phyloP scores from a whole-genome alignment of 345 rosid species.

The Syzygium oleosum region DNA sequence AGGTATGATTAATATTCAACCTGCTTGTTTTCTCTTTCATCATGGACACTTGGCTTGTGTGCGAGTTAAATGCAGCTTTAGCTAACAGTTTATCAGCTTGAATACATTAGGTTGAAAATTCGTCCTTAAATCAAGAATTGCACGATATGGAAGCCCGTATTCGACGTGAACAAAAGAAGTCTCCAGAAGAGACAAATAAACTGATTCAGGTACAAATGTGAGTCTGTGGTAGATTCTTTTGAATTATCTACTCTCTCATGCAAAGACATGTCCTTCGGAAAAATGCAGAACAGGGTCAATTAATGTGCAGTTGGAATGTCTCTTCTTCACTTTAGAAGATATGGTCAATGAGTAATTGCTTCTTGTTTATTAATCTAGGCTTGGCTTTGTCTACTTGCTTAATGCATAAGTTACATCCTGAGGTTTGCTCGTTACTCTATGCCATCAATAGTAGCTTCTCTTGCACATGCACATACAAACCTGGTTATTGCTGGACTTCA shows the following conservation, averaged over 20 bases:
- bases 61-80: not conserved
- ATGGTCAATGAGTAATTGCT: not conserved
- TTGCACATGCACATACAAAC: not conserved
- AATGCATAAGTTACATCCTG: not conserved
- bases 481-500: not conserved
- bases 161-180: constrained; percentile 85
- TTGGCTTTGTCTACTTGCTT: not conserved
- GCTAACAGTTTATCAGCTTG: constrained; percentile 7
- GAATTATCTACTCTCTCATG: not conserved
- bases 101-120: constrained; percentile 65
- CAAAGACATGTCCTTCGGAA: not conserved
- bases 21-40: constrained; percentile 1
- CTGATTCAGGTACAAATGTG: constrained; percentile 61
- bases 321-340: not conserved
- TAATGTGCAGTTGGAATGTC: not conserved
- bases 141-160: constrained; percentile 86
- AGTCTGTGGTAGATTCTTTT: not conserved
- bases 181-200: constrained; percentile 89
- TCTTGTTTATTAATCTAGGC: not conserved
- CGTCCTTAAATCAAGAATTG: constrained; percentile 86
- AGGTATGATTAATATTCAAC: constrained; percentile 39
- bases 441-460: not conserved
- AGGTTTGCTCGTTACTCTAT: not conserved
- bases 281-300: not conserved
- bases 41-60: not conserved